phyloP scores from a whole-genome alignment of 2,329 filamentous ascomycete species.

The Verticillium nonalfalfae region DNA sequence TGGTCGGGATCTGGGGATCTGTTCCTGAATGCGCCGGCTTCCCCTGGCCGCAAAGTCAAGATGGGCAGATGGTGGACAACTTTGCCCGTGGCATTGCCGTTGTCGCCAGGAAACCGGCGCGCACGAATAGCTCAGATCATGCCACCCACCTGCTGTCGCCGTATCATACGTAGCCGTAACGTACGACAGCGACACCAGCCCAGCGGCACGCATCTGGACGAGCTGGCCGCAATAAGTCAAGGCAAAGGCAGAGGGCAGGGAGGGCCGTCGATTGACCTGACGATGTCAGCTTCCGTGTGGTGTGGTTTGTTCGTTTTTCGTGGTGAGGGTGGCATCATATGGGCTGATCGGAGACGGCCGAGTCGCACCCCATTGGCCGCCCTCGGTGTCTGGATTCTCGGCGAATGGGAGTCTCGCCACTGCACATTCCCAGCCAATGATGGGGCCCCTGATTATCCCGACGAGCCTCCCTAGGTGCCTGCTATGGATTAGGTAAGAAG shows the following conservation, averaged over 20 bases:
- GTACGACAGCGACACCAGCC: not conserved
- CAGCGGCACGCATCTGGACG: not conserved
- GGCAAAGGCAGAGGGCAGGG: not conserved
- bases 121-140: not conserved
- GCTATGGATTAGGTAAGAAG: no score
- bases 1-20: not conserved
- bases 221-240: not conserved
- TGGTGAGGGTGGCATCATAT: conserved; percentile 12
- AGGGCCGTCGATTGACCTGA: not conserved
- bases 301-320: conserved; percentile 9
- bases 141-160: not conserved
- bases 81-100: conserved; percentile 13
- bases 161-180: not conserved
- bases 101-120: not conserved
- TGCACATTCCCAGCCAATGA: conserved; percentile 1
- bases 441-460: not conserved
- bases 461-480: not conserved
- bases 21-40: conserved; percentile 1
- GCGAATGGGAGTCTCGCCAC: conserved; percentile 9
- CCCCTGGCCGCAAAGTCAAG: conserved; percentile 3
- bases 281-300: conserved; percentile 2
- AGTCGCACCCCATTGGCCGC: conserved; percentile 6
- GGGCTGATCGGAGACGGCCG: conserved; percentile 11
- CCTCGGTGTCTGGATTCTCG: conserved; percentile 2
- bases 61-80: conserved; percentile 11